Evolutionary conservation across 352 stramenopile genomes (phyloP).

Genomic region (Globisporangium spiculum): DNA sequence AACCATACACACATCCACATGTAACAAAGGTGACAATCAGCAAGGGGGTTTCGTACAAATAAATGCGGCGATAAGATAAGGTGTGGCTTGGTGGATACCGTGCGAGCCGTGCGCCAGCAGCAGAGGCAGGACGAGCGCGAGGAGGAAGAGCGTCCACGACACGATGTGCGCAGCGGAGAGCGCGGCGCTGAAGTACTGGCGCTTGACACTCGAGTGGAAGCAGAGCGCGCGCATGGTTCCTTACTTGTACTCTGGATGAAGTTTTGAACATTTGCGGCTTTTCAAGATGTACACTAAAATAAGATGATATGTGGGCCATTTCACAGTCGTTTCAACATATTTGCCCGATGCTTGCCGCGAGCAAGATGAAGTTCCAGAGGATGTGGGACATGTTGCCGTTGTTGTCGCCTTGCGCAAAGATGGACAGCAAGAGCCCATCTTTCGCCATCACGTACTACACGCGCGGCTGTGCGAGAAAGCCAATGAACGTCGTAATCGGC

Average conservation of each 20-base stretch:
- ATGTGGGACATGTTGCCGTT: too few relatives aligned
- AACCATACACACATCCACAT: constrained; percentile 10
- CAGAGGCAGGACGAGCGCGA: constrained; percentile 49
- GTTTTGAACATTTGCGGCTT: not conserved
- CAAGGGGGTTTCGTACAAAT: not conserved
- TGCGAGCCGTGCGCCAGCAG: constrained; percentile 53
- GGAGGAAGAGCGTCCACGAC: constrained; percentile 34
- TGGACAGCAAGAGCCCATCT: too few relatives aligned
- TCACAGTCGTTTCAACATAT: too few relatives aligned
- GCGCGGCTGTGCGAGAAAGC: too few relatives aligned
- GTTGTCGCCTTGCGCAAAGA: too few relatives aligned
- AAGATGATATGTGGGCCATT: not conserved
- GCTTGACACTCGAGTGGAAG: constrained; percentile 43
- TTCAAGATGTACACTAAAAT: not conserved
- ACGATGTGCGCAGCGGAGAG: constrained; percentile 55
- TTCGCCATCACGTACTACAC: too few relatives aligned
- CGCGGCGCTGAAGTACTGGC: constrained; percentile 54
- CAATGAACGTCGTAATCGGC: too few relatives aligned
- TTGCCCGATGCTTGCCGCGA: too few relatives aligned
- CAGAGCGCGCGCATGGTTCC: constrained; percentile 46
- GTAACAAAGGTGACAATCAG: constrained; percentile 8
- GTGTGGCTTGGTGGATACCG: constrained; percentile 20
- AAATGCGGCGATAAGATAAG: too few relatives aligned
- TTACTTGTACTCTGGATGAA: not conserved
- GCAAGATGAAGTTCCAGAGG: too few relatives aligned